Evolutionary conservation across 495 filamentous ascomycete species (phyloP).

Genomic region (Trichoderma asperelloides): DNA sequence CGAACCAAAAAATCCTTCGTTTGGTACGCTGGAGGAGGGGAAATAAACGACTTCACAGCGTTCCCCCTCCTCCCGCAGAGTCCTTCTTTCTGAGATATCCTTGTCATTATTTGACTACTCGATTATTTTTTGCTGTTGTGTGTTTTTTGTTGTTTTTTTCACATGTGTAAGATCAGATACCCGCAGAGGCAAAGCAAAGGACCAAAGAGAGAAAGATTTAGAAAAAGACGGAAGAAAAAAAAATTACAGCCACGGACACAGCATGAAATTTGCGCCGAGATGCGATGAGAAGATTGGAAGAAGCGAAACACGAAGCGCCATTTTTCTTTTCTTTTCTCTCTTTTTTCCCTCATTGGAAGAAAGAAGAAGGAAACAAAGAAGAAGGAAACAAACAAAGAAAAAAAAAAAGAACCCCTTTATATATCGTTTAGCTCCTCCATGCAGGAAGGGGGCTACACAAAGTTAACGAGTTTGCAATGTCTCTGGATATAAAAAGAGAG

Average conservation of each 20-base stretch:
- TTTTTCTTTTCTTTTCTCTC: not conserved
- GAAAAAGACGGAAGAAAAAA: not conserved
- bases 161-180: slow-evolving; percentile 7
- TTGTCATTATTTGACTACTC: slow-evolving; percentile 2
- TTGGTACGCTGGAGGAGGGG: not conserved
- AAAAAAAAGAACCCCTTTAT: not conserved
- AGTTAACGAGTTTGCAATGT: not conserved
- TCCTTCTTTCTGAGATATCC: slow-evolving; percentile 2
- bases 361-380: not conserved
- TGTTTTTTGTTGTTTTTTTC: slow-evolving; percentile 6
- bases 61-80: not conserved
- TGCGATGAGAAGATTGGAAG: not conserved
- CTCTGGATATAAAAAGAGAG: not conserved
- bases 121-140: not conserved
- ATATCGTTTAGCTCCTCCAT: not conserved
- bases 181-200: slow-evolving; percentile 5
- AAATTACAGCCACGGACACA: not conserved
- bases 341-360: not conserved
- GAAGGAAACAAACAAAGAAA: not conserved
- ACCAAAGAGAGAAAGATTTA: not conserved
- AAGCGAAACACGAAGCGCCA: not conserved
- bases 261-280: not conserved
- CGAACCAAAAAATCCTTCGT: not conserved
- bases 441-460: not conserved
- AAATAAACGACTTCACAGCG: not conserved